These are phyloP conservation scores for Herpetospermum pedunculosum DNA, from an alignment of 306 rosid genomes.

Conservation along the genomic window DNA sequence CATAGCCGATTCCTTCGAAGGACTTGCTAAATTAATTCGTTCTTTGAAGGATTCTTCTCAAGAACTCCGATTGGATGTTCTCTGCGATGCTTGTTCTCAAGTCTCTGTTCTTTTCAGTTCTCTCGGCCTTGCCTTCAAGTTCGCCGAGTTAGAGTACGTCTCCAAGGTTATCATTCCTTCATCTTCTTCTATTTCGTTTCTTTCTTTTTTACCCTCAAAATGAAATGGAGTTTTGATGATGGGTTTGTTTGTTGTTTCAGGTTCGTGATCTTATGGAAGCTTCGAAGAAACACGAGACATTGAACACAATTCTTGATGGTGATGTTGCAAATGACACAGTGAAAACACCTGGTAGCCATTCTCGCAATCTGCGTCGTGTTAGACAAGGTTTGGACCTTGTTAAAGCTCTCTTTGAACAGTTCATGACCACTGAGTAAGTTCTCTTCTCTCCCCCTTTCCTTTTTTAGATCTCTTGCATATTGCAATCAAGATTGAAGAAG, in stretches of 20 bases:
- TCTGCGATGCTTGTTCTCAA: constrained; percentile 52
- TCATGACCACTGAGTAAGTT: constrained; percentile 48
- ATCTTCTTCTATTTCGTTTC: not conserved
- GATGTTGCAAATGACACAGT: constrained; percentile 53
- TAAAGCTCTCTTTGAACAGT: constrained; percentile 68
- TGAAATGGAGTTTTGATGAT: too few species aligned
- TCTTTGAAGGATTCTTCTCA: not conserved
- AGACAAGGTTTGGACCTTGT: constrained; percentile 91
- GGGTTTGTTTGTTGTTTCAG: constrained; percentile 19
- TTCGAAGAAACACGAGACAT: constrained; percentile 37
- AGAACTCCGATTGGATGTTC: constrained; percentile 31
- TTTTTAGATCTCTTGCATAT: too few species aligned
- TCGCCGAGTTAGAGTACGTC: constrained; percentile 83
- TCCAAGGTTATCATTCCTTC: constrained; percentile 45
- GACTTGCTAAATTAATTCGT: constrained; percentile 19
- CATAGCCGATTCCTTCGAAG: constrained; percentile 69
- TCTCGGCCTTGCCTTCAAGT: constrained; percentile 91
- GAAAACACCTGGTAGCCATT: constrained; percentile 59
- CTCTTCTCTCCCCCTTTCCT: too few species aligned
- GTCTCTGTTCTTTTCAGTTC: constrained; percentile 64
- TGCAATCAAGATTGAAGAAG: not conserved
- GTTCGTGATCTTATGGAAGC: constrained; percentile 60
- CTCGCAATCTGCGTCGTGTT: constrained; percentile 87
- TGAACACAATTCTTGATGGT: constrained; percentile 37
- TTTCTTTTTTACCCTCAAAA: too few species aligned